Base-by-base conservation (phyloP, 371 early-diverging fungal genomes). In the Rhizomucor pusillus region DNA sequence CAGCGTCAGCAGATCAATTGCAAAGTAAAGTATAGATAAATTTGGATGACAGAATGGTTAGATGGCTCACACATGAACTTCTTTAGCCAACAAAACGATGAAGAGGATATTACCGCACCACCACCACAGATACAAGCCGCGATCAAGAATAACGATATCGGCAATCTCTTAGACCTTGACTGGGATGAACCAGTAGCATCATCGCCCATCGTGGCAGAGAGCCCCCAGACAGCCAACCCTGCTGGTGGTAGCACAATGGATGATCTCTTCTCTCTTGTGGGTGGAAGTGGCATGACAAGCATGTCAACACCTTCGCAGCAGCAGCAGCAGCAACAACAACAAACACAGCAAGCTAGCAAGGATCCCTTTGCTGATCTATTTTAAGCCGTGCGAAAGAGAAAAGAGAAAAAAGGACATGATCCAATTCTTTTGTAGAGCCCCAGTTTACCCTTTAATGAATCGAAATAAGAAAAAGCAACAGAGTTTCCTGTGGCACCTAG, bases 81-180 rank as follows among this genome's bases (percentile, higher is more conserved):
- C 40, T 23, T 13, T 72, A 79, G 80, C 46, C 74, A 71, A 55
- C 58, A 50, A 1, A n/a, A n/a, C n/a, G 78, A 79, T 37, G 77
- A 82, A 47, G 82, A 80, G 40, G 80, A 82, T 56, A 65, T 73
- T 24, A 73, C 70, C 19, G 83, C 78, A 41, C 75, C 79, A 23
- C 69, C 78, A 20, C 74, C 70, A 34, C 62, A 67, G 43, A 77
- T 74, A 41, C 75, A 74, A 51, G 72, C 67, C 10, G 84, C 84
- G 10, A 69, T 80, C 43, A 82, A 82, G 54, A 82, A 75, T 47
- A 73, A 77, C 35, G 77, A 74, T 51, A 74, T 79, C 62, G 79
- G 77, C 13, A 79, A 80, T 43, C 65, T 80, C 19, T 66, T 80
- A 25, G 79, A 77, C 63, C 64, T 79, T 22, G 78, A 78, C 50